Evolutionary conservation across 352 stramenopile genomes (phyloP).

Genomic region (Lagenidium giganteum): DNA sequence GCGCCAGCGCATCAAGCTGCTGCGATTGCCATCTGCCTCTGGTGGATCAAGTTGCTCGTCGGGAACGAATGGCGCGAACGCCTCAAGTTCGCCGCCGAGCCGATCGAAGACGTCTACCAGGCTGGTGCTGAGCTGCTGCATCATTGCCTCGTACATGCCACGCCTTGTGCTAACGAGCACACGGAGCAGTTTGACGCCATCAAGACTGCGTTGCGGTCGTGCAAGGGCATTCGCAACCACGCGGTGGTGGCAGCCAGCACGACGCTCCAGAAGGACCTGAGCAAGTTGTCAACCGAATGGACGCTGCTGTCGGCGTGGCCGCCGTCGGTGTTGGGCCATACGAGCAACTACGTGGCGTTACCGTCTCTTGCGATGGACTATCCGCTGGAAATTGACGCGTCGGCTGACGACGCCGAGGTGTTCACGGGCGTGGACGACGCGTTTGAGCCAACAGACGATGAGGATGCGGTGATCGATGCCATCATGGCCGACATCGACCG

Average conservation of each 20-base stretch:
- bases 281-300: too few species aligned
- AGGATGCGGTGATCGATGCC: slow-evolving; percentile 35
- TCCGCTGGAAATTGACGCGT: slow-evolving; percentile 40
- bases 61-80: slow-evolving; percentile 63
- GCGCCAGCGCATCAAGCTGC: background rate
- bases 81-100: slow-evolving; percentile 49
- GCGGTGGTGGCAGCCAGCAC: slow-evolving; percentile 12
- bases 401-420: slow-evolving; percentile 25
- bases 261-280: too few species aligned
- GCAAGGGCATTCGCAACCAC: slow-evolving; percentile 52
- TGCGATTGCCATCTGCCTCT: slow-evolving; percentile 32
- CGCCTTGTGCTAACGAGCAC: too few species aligned
- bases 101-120: slow-evolving; percentile 57
- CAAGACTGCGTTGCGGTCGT: slow-evolving; percentile 27
- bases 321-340: slow-evolving; percentile 34
- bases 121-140: slow-evolving; percentile 51
- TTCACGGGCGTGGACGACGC: slow-evolving; percentile 16
- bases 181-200: slow-evolving; percentile 30
- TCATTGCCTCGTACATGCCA: too few species aligned
- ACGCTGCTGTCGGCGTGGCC: slow-evolving; percentile 30
- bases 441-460: too few species aligned
- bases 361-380: too few species aligned
- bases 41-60: slow-evolving; percentile 61
- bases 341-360: slow-evolving; percentile 8
- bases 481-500: slow-evolving; percentile 46